Evolutionary conservation across 768 basidiomycete genomes (phyloP).

Genomic region (Candolleomyces eurysporus): DNA sequence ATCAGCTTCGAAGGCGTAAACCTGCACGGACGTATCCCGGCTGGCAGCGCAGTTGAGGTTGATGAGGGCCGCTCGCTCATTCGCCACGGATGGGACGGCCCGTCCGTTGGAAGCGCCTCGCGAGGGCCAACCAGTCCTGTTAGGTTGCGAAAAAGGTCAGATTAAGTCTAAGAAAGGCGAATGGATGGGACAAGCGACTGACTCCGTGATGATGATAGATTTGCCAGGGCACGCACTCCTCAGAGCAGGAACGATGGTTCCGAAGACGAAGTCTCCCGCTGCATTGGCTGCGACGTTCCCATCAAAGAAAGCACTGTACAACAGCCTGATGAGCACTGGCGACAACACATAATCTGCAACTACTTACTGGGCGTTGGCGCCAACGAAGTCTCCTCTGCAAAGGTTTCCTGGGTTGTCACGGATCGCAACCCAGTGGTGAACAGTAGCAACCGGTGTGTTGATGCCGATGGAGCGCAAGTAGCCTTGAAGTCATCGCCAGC

Average conservation of each 20-base stretch:
- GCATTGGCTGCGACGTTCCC: constrained; percentile 26
- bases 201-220: constrained; percentile 36
- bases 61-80: constrained; percentile 31
- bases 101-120: constrained; percentile 27
- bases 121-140: constrained; percentile 41
- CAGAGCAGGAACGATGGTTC: constrained; percentile 36
- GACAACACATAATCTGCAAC: not conserved
- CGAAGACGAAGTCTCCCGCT: constrained; percentile 37
- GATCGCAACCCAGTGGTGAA: constrained; percentile 35
- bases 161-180: no score
- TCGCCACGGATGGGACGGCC: constrained; percentile 27
- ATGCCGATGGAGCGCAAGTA: constrained; percentile 32
- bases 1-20: constrained; percentile 38
- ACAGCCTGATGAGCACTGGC: not conserved
- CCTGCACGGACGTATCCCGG: constrained; percentile 27
- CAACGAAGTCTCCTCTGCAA: constrained; percentile 36
- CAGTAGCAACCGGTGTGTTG: constrained; percentile 34
- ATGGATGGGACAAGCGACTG: not conserved
- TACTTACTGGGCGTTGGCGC: constrained; percentile 38
- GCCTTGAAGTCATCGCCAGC: constrained; percentile 15
- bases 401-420: constrained; percentile 27
- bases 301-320: constrained; percentile 35
- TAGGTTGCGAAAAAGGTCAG: not conserved
- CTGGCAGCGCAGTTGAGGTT: constrained; percentile 35
- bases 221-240: constrained; percentile 35